Conservation (phyloP, 2,329 filamentous ascomycete species). For the Fusarium oxysporum region DNA sequence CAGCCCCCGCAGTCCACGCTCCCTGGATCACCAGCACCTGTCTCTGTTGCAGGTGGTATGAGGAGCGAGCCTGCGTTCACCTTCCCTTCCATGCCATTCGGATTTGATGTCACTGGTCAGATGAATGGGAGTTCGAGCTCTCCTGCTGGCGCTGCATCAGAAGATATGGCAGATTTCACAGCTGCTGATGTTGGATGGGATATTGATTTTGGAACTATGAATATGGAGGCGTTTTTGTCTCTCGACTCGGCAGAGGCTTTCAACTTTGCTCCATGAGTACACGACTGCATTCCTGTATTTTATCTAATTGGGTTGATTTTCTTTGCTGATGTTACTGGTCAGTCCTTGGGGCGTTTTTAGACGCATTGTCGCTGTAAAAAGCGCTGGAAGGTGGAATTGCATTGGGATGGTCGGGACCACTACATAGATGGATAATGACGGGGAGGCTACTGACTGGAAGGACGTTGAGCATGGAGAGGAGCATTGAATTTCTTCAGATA, state of each 20-base stretch:
- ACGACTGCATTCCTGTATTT: neutral
- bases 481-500: slow-evolving; percentile 5
- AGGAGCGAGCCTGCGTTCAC: slow-evolving; percentile 41
- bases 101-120: slow-evolving; percentile 40
- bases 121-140: slow-evolving; percentile 34
- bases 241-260: slow-evolving; percentile 46
- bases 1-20: slow-evolving; percentile 28
- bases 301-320: neutral
- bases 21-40: slow-evolving; percentile 32
- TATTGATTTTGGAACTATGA: slow-evolving; percentile 49
- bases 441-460: neutral
- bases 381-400: neutral
- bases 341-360: neutral
- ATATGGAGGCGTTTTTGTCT: slow-evolving; percentile 50
- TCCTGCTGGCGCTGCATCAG: slow-evolving; percentile 30
- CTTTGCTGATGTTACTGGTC: neutral
- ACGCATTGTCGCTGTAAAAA: neutral
- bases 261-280: slow-evolving; percentile 37
- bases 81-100: slow-evolving; percentile 47
- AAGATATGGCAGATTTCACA: slow-evolving; percentile 45
- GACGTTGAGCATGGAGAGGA: neutral
- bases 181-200: slow-evolving; percentile 47
- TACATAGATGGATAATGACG: neutral
- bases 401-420: neutral
- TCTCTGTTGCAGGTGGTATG: slow-evolving; percentile 11